Percentiles rank a stretch among this genome's conserved stretches.
These are phyloP conservation scores for Penicillium sp. DNA, from an alignment of 2,329 filamentous ascomycete genomes.

Conservation along the genomic window DNA sequence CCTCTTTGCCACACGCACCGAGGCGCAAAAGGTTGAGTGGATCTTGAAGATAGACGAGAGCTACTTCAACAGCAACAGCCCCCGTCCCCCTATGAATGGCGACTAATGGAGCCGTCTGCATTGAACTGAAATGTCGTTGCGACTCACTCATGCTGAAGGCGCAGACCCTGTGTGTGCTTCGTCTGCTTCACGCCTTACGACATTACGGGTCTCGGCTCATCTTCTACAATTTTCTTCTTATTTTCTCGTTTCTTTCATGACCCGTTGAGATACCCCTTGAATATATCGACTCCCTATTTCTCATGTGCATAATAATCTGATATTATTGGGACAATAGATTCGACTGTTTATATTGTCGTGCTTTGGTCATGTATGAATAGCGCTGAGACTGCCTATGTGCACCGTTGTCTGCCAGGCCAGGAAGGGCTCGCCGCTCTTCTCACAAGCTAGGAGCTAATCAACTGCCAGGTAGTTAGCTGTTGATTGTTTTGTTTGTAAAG, in stretches of 20 bases:
- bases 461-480: no score
- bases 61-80: slow-evolving; percentile 49
- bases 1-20: slow-evolving; percentile 83
- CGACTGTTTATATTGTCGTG: slow-evolving; percentile 16
- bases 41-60: slow-evolving; percentile 91
- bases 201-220: slow-evolving; percentile 23
- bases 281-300: slow-evolving; percentile 33
- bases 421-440: no score
- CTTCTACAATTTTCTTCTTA: slow-evolving; percentile 15
- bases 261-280: slow-evolving; percentile 39
- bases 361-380: neutral
- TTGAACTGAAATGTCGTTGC: neutral
- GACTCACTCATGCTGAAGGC: no score
- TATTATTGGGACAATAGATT: slow-evolving; percentile 29
- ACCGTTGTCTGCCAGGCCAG: no score
- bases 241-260: slow-evolving; percentile 22
- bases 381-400: no score
- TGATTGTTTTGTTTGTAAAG: no score
- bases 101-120: slow-evolving; percentile 5
- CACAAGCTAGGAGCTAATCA: no score
- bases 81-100: slow-evolving; percentile 26
- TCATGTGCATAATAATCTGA: slow-evolving; percentile 38
- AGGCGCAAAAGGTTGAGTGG: slow-evolving; percentile 94
- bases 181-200: slow-evolving; percentile 23
- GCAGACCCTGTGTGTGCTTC: slow-evolving; percentile 8